Percentiles rank a stretch among this genome's conserved stretches.
Conservation (phyloP, 768 basidiomycete species). For the Mycena sanguinolenta region DNA sequence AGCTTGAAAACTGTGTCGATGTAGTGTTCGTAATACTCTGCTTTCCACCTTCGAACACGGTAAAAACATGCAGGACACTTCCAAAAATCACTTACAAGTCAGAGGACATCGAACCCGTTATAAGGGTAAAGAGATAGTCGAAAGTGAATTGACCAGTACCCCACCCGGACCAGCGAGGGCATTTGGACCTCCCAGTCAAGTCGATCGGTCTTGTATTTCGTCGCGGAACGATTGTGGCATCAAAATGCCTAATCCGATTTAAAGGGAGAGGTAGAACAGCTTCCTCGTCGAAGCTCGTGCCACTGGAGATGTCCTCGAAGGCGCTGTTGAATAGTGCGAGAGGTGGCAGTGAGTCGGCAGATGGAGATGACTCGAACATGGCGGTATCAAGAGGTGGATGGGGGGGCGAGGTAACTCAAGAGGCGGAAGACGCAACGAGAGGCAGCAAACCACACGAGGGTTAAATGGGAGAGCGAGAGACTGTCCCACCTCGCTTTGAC, state of each 20-base stretch:
- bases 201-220: neutral
- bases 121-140: constrained; percentile 23
- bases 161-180: constrained; percentile 24
- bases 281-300: constrained; percentile 3
- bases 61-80: neutral
- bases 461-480: constrained; percentile 7
- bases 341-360: constrained; percentile 19
- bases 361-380: constrained; percentile 15
- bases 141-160: constrained; percentile 18
- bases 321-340: neutral
- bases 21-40: constrained; percentile 11
- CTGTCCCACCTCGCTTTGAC: neutral
- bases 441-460: neutral
- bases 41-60: constrained; percentile 10
- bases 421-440: neutral
- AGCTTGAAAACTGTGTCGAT: constrained; percentile 23
- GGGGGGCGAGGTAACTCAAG: neutral
- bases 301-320: neutral
- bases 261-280: constrained; percentile 1
- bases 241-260: neutral
- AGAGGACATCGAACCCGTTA: constrained; percentile 11
- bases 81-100: constrained; percentile 9
- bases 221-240: constrained; percentile 13
- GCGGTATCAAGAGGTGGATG: neutral
- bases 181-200: neutral